These are phyloP conservation scores for Periconia sp. DNA, from an alignment of 2,329 filamentous ascomycete genomes.

Conservation along the genomic window DNA sequence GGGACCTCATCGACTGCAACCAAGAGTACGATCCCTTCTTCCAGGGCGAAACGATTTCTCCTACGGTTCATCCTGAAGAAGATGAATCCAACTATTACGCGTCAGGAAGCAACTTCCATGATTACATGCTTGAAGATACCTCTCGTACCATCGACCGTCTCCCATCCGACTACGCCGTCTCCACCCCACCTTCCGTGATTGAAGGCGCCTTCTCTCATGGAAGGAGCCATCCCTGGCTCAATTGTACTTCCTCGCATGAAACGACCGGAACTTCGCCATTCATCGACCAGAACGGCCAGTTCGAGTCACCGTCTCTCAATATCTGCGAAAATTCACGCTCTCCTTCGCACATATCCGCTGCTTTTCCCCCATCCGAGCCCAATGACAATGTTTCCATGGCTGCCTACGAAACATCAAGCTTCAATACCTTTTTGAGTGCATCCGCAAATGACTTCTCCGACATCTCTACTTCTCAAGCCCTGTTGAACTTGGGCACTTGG, in stretches of 20 bases:
- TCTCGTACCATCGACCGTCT: constrained; percentile 19
- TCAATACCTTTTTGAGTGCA: constrained; percentile 32
- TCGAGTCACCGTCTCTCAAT: constrained; percentile 27
- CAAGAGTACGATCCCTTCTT: constrained; percentile 29
- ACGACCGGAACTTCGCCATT: constrained; percentile 32
- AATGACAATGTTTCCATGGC: constrained; percentile 17
- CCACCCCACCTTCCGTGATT: constrained; percentile 30
- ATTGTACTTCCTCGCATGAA: constrained; percentile 26
- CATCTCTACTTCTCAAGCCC: constrained; percentile 31
- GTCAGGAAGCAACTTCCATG: constrained; percentile 24
- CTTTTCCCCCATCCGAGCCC: constrained; percentile 28
- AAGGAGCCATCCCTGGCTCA: constrained; percentile 22
- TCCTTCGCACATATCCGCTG: constrained; percentile 13
- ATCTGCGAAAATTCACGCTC: constrained; percentile 21
- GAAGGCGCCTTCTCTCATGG: constrained; percentile 27
- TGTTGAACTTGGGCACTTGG: constrained; percentile 32
- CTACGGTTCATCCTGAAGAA: constrained; percentile 5
- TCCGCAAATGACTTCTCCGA: constrained; percentile 36
- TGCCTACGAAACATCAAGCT: constrained; percentile 22
- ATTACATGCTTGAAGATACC: constrained; percentile 29
- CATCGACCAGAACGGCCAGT: constrained; percentile 15
- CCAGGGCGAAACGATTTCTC: constrained; percentile 17
- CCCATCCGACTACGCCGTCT: constrained; percentile 28
- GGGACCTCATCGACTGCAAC: constrained; percentile 34
- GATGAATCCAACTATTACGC: constrained; percentile 16